Conservation (phyloP, 306 rosid species). For the Cicer judaicum region DNA sequence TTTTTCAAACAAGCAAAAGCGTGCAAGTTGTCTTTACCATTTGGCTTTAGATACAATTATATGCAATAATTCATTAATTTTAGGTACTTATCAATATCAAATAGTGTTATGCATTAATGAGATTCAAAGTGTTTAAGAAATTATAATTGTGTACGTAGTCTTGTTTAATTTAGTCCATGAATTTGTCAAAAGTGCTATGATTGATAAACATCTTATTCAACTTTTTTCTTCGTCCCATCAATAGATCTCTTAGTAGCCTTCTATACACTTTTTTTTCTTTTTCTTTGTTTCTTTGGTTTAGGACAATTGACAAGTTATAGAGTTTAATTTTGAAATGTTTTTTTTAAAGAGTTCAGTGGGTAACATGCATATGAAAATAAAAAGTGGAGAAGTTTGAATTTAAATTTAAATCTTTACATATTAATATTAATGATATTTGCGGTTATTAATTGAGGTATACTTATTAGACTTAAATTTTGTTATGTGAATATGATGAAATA, state of each 20-base stretch:
- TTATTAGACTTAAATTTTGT: too few species aligned
- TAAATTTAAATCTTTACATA: too few species aligned
- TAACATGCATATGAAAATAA: too few species aligned
- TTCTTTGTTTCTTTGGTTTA: conserved; percentile 1
- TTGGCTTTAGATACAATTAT: conserved; percentile 2
- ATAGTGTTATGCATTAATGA: conserved; percentile 4
- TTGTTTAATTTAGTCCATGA: not conserved
- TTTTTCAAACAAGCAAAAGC: not conserved
- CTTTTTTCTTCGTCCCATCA: conserved; percentile 36
- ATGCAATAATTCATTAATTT: conserved; percentile 34
- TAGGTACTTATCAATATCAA: conserved; percentile 43
- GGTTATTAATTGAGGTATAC: too few species aligned
- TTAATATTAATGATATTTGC: too few species aligned
- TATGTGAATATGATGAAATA: too few species aligned
- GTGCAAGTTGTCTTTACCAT: conserved; percentile 37
- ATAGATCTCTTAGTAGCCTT: conserved; percentile 8
- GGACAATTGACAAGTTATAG: not conserved
- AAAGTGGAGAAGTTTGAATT: too few species aligned
- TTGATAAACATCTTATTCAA: conserved; percentile 27
- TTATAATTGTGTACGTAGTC: not conserved
- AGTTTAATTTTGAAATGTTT: not conserved
- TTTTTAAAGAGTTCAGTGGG: too few species aligned
- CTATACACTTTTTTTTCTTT: not conserved
- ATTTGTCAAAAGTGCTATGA: conserved; percentile 24
- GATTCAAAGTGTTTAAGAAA: conserved; percentile 11